Evolutionary conservation across 2,329 filamentous ascomycete genomes (phyloP).

Genomic region (Scopulariopsis brevicaulis): DNA sequence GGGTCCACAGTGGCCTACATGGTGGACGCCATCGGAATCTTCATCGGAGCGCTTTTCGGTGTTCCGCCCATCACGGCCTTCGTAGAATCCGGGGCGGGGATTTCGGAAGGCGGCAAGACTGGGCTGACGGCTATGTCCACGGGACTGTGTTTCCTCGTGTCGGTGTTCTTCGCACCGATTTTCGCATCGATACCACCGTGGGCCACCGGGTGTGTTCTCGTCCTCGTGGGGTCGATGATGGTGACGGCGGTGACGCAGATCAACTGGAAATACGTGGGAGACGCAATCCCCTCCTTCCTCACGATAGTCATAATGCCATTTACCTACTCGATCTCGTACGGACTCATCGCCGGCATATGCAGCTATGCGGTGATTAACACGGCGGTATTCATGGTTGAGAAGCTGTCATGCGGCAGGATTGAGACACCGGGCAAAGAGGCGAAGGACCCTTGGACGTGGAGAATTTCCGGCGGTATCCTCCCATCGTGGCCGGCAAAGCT

Average conservation of each 20-base stretch:
- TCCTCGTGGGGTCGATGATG: slow-evolving; percentile 86
- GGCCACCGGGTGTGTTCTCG: slow-evolving; percentile 75
- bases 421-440: slow-evolving; percentile 63
- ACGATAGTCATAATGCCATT: slow-evolving; percentile 82
- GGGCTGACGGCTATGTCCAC: slow-evolving; percentile 60
- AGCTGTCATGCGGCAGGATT: slow-evolving; percentile 55
- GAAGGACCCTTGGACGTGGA: slow-evolving; percentile 74
- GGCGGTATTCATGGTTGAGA: slow-evolving; percentile 56
- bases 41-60: slow-evolving; percentile 58
- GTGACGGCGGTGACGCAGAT: slow-evolving; percentile 68
- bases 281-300: slow-evolving; percentile 74
- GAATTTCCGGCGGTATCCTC: slow-evolving; percentile 63
- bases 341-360: slow-evolving; percentile 70
- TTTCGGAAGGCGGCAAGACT: slow-evolving; percentile 62
- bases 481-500: slow-evolving; percentile 62
- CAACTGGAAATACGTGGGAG: slow-evolving; percentile 80
- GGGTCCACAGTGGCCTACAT: slow-evolving; percentile 73
- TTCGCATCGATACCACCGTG: slow-evolving; percentile 68
- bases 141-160: slow-evolving; percentile 58
- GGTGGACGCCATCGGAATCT: slow-evolving; percentile 60
- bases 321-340: slow-evolving; percentile 80
- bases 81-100: slow-evolving; percentile 65
- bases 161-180: slow-evolving; percentile 65
- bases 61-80: slow-evolving; percentile 63
- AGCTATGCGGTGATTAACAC: slow-evolving; percentile 69